These are phyloP conservation scores for Ceratocystis albifundus DNA, from an alignment of 2,329 filamentous ascomycete genomes.

Conservation along the genomic window DNA sequence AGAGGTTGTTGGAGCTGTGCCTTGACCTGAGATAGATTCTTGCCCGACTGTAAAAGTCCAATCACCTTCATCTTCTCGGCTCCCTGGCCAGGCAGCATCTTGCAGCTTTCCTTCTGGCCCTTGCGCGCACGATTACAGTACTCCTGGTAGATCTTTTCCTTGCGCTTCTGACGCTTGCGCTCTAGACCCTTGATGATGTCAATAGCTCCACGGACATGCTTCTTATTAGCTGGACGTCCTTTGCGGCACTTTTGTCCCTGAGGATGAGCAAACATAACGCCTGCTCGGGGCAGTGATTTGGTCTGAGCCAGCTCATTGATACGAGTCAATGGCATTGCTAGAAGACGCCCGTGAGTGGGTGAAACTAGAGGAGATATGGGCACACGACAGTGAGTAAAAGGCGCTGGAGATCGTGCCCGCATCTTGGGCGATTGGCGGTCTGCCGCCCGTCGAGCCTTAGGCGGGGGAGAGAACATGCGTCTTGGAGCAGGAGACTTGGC, in stretches of 20 bases:
- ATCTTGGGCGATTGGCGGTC: constrained; percentile 17
- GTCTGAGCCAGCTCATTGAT: constrained; percentile 34
- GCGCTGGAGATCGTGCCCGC: constrained; percentile 39
- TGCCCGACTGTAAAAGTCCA: constrained; percentile 77
- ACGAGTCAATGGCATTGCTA: constrained; percentile 33
- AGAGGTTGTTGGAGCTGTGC: constrained; percentile 19
- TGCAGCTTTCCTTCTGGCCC: constrained; percentile 48
- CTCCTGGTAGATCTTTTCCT: constrained; percentile 84
- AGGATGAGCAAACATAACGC: constrained; percentile 50
- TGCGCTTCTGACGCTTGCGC: constrained; percentile 81
- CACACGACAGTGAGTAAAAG: constrained; percentile 53
- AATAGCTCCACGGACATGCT: constrained; percentile 80
- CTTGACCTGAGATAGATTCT: constrained; percentile 41
- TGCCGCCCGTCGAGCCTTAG: constrained; percentile 29
- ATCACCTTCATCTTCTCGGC: constrained; percentile 77
- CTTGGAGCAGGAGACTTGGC: constrained; percentile 32
- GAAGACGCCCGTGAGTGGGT: constrained; percentile 37
- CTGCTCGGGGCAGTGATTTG: constrained; percentile 73
- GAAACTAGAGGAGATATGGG: constrained; percentile 58
- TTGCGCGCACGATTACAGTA: constrained; percentile 75
- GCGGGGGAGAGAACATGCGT: constrained; percentile 29
- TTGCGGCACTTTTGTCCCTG: constrained; percentile 34
- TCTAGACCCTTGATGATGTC: constrained; percentile 96
- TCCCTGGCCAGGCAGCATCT: constrained; percentile 69
- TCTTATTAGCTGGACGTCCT: constrained; percentile 35